These are phyloP conservation scores for Guyanaporus albipodus DNA, from an alignment of 768 basidiomycete genomes.

Conservation along the genomic window DNA sequence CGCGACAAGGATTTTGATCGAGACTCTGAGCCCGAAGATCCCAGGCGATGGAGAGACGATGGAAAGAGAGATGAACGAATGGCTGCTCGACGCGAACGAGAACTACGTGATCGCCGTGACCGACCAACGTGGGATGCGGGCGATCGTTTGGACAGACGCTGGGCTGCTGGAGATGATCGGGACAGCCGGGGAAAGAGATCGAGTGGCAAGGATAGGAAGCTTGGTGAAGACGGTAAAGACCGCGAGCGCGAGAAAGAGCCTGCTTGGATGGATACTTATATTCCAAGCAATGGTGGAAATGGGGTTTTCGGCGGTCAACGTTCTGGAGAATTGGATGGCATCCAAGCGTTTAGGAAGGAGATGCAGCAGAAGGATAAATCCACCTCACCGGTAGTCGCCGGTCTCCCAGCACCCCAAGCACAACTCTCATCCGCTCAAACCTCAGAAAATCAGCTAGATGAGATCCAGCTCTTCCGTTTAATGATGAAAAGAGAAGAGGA, in stretches of 20 bases:
- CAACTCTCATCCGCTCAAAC: constrained; percentile 19
- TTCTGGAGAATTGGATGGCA: constrained; percentile 70
- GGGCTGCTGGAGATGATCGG: constrained; percentile 64
- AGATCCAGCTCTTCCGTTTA: constrained; percentile 79
- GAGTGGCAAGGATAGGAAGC: constrained; percentile 55
- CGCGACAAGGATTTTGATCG: constrained; percentile 42
- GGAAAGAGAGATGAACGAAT: constrained; percentile 77
- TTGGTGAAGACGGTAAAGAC: constrained; percentile 44
- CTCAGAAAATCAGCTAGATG: constrained; percentile 53
- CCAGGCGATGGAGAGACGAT: constrained; percentile 78
- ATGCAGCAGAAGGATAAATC: constrained; percentile 74
- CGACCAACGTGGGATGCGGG: constrained; percentile 46
- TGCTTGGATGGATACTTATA: constrained; percentile 89
- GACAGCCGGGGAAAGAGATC: constrained; percentile 60
- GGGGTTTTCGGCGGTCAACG: constrained; percentile 64
- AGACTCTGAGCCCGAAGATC: constrained; percentile 58
- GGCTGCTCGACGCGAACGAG: constrained; percentile 49
- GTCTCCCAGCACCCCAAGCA: constrained; percentile 15
- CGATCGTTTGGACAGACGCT: constrained; percentile 47
- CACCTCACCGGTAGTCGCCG: constrained; percentile 12
- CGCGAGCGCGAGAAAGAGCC: constrained; percentile 76
- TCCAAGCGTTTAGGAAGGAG: constrained; percentile 85
- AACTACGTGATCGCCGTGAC: constrained; percentile 43
- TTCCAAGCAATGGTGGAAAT: constrained; percentile 52
- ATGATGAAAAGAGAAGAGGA: constrained; percentile 78